A percentile compares a stretch with the other conserved stretches of the same genome.
These are phyloP conservation scores for Hysterium pulicare DNA, from an alignment of 2,329 filamentous ascomycete genomes.

Conservation along the genomic window DNA sequence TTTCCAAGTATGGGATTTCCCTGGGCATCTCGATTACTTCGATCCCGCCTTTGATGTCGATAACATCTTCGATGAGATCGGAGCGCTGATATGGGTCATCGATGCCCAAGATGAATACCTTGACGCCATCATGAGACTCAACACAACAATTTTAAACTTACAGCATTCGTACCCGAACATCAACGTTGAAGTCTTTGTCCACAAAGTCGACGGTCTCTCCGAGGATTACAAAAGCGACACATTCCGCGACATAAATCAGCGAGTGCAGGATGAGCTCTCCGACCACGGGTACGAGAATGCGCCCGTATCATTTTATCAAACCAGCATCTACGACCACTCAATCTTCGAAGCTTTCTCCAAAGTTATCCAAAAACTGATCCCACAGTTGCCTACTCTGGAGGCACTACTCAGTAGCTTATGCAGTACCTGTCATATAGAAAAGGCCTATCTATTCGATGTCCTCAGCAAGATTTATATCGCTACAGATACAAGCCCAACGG, in stretches of 20 bases:
- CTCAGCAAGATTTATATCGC: constrained; percentile 98
- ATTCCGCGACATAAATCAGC: constrained; percentile 92
- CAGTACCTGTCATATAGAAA: constrained; percentile 91
- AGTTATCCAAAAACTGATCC: constrained; percentile 96
- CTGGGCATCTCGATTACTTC: constrained; percentile 89
- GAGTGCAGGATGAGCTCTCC: constrained; percentile 91
- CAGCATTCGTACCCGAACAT: constrained; percentile 87
- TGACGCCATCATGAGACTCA: constrained; percentile 81
- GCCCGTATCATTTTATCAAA: constrained; percentile 91
- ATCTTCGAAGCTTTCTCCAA: constrained; percentile 99
- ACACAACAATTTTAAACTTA: constrained; percentile 83
- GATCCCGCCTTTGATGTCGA: constrained; percentile 88
- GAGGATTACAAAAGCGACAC: constrained; percentile 97
- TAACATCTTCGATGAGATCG: constrained; percentile 89
- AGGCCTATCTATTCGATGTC: constrained; percentile 97
- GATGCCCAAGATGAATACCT: constrained; percentile 98
- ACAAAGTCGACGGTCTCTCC: constrained; percentile 96
- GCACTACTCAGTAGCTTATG: constrained; percentile 91
- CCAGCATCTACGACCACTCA: constrained; percentile 96
- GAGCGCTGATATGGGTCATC: constrained; percentile 96
- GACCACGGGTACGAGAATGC: constrained; percentile 92
- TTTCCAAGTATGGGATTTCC: constrained; percentile 97
- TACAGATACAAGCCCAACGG: constrained; percentile 86
- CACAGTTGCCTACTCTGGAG: constrained; percentile 87
- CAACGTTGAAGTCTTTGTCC: constrained; percentile 97